phyloP scores from a whole-genome alignment of 2,329 filamentous ascomycete genomes.

The Trichoderma koningiopsis region DNA sequence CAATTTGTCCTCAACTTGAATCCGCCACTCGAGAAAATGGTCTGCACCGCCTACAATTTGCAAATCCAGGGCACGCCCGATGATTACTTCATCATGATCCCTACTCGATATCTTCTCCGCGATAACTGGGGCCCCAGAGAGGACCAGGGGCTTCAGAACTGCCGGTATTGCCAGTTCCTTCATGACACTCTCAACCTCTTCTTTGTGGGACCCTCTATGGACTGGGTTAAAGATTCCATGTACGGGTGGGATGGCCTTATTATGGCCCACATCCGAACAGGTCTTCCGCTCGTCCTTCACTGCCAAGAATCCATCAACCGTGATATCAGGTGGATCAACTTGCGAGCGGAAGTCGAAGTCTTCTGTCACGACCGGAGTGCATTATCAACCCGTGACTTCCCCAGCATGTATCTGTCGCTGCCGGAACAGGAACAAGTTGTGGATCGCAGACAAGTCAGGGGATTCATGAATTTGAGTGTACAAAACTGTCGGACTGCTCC shows the following conservation, averaged over 20 bases:
- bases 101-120: background rate
- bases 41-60: background rate
- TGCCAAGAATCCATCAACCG: background rate
- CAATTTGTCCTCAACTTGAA: background rate
- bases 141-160: background rate
- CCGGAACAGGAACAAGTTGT: background rate
- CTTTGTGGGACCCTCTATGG: background rate
- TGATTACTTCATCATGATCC: background rate
- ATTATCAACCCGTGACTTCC: background rate
- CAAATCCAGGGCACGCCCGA: background rate
- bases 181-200: slow-evolving; percentile 18
- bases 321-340: background rate
- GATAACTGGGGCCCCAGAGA: background rate
- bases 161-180: slow-evolving; percentile 17
- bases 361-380: background rate
- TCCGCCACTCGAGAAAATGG: background rate
- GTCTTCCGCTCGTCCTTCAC: background rate
- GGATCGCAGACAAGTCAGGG: background rate
- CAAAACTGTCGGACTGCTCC: background rate
- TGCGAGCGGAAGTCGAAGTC: background rate
- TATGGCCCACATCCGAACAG: background rate
- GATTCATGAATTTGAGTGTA: background rate
- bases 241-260: background rate
- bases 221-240: slow-evolving; percentile 7
- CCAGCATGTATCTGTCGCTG: background rate